phyloP scores from a whole-genome alignment of 345 rosid genomes.

The Lepidium didymum region DNA sequence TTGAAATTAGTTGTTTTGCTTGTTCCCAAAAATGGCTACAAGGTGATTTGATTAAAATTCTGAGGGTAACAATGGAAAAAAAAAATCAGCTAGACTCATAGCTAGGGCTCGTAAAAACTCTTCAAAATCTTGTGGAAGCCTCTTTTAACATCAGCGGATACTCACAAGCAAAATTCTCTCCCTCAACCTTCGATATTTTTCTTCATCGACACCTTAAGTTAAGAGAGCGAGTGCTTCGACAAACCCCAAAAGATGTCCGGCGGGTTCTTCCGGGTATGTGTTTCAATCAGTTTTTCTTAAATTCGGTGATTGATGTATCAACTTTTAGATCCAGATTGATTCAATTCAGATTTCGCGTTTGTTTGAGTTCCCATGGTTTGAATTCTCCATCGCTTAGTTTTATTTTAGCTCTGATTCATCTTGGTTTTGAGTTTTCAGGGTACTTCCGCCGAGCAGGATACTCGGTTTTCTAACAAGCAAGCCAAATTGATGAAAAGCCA shows the following conservation, averaged over 20 bases:
- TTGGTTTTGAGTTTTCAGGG: conserved; percentile 41
- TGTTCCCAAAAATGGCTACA: not conserved
- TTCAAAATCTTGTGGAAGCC: conserved; percentile 9
- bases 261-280: conserved; percentile 68
- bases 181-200: conserved; percentile 4
- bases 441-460: conserved; percentile 96
- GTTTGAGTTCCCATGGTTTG: not conserved
- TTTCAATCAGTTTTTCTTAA: not conserved
- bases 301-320: not conserved
- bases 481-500: conserved; percentile 87
- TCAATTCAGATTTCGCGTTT: not conserved
- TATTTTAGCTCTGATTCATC: not conserved
- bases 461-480: conserved; percentile 98
- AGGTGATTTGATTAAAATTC: not conserved
- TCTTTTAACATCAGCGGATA: not conserved
- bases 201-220: not conserved
- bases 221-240: not conserved
- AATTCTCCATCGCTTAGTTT: not conserved
- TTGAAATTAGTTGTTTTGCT: no score
- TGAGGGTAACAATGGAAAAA: not conserved
- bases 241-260: conserved; percentile 62
- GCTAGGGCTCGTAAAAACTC: conserved; percentile 24
- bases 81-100: not conserved
- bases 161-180: not conserved
- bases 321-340: conserved; percentile 30